phyloP scores from a whole-genome alignment of 768 basidiomycete genomes.

The Gloeopeniophorella convolvens region DNA sequence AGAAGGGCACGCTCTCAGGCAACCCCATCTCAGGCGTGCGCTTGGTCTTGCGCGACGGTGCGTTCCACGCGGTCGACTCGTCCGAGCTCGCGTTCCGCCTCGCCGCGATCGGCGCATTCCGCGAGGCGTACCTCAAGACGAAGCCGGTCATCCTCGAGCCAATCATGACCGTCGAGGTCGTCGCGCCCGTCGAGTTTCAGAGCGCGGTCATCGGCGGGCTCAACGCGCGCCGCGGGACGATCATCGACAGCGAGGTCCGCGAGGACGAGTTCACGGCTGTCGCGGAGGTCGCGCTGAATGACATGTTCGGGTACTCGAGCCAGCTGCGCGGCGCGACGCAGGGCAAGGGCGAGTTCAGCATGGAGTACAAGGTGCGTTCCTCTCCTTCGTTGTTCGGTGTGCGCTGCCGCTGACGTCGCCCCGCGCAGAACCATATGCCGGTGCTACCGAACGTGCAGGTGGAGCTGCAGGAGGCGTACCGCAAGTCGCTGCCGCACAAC shows the following conservation, averaged over 20 bases:
- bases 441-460: conserved; percentile 83
- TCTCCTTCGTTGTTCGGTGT: background rate
- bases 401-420: conserved; percentile 3
- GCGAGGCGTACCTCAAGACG: conserved; percentile 77
- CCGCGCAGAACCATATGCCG: conserved; percentile 60
- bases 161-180: conserved; percentile 98
- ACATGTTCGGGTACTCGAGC: conserved; percentile 98
- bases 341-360: conserved; percentile 88
- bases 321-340: conserved; percentile 91
- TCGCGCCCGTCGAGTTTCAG: conserved; percentile 95
- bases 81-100: conserved; percentile 93
- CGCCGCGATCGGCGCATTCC: conserved; percentile 87
- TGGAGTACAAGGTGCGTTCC: conserved; percentile 66
- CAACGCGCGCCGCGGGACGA: conserved; percentile 88
- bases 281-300: conserved; percentile 91
- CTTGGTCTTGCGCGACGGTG: conserved; percentile 87
- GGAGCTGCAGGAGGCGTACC: conserved; percentile 83
- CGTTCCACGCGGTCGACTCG: conserved; percentile 90
- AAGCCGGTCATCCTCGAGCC: conserved; percentile 86
- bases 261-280: conserved; percentile 93
- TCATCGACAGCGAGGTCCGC: conserved; percentile 91
- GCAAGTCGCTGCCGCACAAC: conserved; percentile 61
- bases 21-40: conserved; percentile 82
- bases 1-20: conserved; percentile 85
- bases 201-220: conserved; percentile 90